Base-by-base conservation (phyloP, 371 early-diverging fungal species). In the Circinella minor region DNA sequence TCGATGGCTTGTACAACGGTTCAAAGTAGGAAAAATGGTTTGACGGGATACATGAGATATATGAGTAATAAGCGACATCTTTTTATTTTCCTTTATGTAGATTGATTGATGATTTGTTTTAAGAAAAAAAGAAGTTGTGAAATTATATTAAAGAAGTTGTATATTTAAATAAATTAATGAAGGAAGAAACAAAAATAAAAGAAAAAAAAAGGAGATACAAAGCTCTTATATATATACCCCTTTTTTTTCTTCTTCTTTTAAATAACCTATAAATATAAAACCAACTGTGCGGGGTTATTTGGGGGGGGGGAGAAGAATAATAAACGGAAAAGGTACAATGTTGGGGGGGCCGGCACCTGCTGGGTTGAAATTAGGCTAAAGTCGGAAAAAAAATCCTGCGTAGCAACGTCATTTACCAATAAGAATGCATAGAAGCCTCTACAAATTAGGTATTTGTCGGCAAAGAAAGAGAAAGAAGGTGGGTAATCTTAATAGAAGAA, bases 1-100 rank as follows among this genome's bases (percentile, higher is more conserved):
- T 36, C 76, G 76, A n/a, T 36, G 38, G 38, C 36, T 60, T 18
- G 47, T 20, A 38, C 47, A 47, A 13, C 36, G 20, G 36, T 39
- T 20, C 46, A 46, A 17, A 3, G 43, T 8, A 8, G 47, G 47
- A 11, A 17, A 27, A 47, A 47, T 20, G 20, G 63, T 38, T 17
- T 63, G 43, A 36, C 46, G 43, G 1, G 63, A 14, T 62, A 46
- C 39, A 62, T 63, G 43, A 6, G 63, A 14, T 62, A 46, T 43
- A 62, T n/a, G 43, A 63, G 47, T 46, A 46, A 63, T n/a, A 47
- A 63, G 63, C 27, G 63, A 63, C 43, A 47, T 39, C 17, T 5
- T 51, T n/a, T 49, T 15, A 9, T 9, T 49, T 14, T 51, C 15
- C 15, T 47, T 47, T 47, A 15, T 47, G 27, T 27, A 27, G 27